A percentile compares a stretch with the other conserved stretches of the same genome.
phyloP scores from a whole-genome alignment of 1,284 basidiomycete genomes.

The Ustanciosporium gigantosporum region DNA sequence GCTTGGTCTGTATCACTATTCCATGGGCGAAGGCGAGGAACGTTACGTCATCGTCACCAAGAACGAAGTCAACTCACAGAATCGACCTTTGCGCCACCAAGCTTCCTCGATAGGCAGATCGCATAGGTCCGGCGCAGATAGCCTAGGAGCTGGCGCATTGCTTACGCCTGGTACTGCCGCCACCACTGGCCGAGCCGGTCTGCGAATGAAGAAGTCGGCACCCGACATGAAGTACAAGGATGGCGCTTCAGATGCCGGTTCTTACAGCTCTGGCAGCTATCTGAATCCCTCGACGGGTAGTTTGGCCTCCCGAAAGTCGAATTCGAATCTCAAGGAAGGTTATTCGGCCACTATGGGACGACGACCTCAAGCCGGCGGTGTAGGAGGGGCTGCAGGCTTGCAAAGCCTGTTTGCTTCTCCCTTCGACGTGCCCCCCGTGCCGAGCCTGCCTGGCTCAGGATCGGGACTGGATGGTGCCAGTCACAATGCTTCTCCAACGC shows the following conservation, averaged over 20 bases:
- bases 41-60: slow-evolving; percentile 80
- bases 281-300: slow-evolving; percentile 8
- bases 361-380: slow-evolving; percentile 60
- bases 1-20: slow-evolving; percentile 90
- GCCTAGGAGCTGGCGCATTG: too few species aligned
- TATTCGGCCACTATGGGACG: slow-evolving; percentile 43
- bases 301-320: slow-evolving; percentile 38
- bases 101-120: slow-evolving; percentile 51
- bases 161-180: slow-evolving; percentile 21
- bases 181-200: slow-evolving; percentile 43
- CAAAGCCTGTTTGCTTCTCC: slow-evolving; percentile 51
- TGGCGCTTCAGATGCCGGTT: neutral
- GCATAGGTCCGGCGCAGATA: slow-evolving; percentile 12
- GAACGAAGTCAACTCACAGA: slow-evolving; percentile 34
- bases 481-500: slow-evolving; percentile 12
- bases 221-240: slow-evolving; percentile 57
- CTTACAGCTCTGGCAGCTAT: slow-evolving; percentile 1
- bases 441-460: slow-evolving; percentile 16
- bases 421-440: slow-evolving; percentile 51
- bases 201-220: slow-evolving; percentile 56
- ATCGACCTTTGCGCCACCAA: slow-evolving; percentile 42
- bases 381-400: slow-evolving; percentile 41
- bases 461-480: too few species aligned
- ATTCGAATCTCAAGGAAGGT: slow-evolving; percentile 47
- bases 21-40: slow-evolving; percentile 88